Evolutionary conservation across 371 early-diverging fungal species (phyloP).

Genomic region (Apophysomyces trapeziformis): DNA sequence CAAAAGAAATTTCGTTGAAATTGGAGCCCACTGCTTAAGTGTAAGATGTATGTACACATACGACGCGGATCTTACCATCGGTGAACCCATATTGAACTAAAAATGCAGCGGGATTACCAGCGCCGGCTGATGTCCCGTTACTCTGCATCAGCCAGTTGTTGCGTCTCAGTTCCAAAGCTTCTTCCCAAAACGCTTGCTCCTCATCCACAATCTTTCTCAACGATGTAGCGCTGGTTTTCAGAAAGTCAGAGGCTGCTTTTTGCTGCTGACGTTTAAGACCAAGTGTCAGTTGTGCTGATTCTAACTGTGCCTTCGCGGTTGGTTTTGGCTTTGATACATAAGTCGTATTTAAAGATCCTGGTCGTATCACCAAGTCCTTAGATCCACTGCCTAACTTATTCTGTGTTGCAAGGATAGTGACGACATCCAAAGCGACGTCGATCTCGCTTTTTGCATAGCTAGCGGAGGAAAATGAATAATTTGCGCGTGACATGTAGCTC

Average conservation of each 20-base stretch:
- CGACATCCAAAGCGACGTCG: slow-evolving; percentile 75
- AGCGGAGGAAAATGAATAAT: slow-evolving; percentile 1
- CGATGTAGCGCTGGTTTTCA: slow-evolving; percentile 56
- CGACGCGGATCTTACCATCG: slow-evolving; percentile 47
- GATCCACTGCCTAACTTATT: slow-evolving; percentile 38
- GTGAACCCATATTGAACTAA: slow-evolving; percentile 64
- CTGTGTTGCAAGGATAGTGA: slow-evolving; percentile 65
- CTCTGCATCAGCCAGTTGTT: slow-evolving; percentile 74
- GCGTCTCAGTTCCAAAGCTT: slow-evolving; percentile 64
- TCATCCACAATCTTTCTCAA: slow-evolving; percentile 53
- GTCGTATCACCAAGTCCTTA: slow-evolving; percentile 48
- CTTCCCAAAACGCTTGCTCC: slow-evolving; percentile 74
- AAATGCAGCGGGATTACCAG: slow-evolving; percentile 27
- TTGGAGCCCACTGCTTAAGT: slow-evolving; percentile 47
- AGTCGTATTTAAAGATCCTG: slow-evolving; percentile 60
- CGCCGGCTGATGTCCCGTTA: slow-evolving; percentile 24
- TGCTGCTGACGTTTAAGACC: slow-evolving; percentile 75
- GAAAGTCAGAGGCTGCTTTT: slow-evolving; percentile 61
- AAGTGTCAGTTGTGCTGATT: slow-evolving; percentile 63
- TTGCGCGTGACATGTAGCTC: neutral
- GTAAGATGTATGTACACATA: neutral
- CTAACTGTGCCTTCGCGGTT: slow-evolving; percentile 52
- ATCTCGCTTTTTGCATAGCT: slow-evolving; percentile 77
- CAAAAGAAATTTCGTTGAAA: slow-evolving; percentile 40
- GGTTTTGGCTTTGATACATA: slow-evolving; percentile 57